Conservation (phyloP, 2,329 filamentous ascomycete genomes). For the Ustulina deusta region DNA sequence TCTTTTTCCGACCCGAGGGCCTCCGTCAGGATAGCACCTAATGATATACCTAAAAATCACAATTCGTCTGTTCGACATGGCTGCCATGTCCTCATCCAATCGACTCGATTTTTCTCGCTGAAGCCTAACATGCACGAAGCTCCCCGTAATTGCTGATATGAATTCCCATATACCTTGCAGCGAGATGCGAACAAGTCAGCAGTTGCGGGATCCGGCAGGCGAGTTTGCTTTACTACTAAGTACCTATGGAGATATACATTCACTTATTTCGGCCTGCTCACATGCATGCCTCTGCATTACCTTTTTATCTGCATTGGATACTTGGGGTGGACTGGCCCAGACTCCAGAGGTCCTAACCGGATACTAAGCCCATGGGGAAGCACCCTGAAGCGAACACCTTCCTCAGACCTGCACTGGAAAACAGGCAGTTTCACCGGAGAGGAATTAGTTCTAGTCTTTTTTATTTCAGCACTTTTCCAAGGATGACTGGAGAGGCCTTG, state of each 20-base stretch:
- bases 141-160: neutral
- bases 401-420: neutral
- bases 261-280: neutral
- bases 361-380: neutral
- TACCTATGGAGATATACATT: neutral
- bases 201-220: neutral
- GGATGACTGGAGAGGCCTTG: too few species aligned
- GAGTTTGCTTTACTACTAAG: neutral
- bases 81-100: neutral
- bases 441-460: neutral
- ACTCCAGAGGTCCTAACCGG: neutral
- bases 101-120: neutral
- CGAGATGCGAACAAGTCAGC: neutral
- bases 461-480: too few species aligned
- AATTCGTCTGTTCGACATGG: neutral
- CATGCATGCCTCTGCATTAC: neutral
- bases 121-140: neutral
- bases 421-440: neutral
- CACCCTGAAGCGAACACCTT: neutral
- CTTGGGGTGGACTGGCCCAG: neutral
- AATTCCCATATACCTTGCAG: neutral
- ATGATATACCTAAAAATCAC: neutral
- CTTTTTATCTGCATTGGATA: slow-evolving; percentile 1
- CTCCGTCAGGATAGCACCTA: neutral
- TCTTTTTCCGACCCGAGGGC: neutral